A percentile compares a stretch with the other conserved stretches of the same genome.
Conservation (phyloP, 2,329 filamentous ascomycete species). For the Cercospora zeina region DNA sequence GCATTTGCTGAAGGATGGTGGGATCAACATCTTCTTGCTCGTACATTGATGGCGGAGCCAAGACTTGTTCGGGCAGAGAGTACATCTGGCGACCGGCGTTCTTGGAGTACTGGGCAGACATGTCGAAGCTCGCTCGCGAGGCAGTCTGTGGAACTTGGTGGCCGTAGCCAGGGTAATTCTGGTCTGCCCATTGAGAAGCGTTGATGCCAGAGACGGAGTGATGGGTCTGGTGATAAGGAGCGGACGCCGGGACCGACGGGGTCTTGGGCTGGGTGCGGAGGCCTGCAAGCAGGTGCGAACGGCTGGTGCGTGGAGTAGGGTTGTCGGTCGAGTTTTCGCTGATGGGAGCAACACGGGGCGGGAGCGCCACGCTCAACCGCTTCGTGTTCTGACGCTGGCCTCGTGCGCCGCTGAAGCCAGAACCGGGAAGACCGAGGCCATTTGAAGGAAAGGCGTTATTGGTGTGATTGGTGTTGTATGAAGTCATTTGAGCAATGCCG, state of each 20-base stretch:
- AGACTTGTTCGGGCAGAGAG: constrained; percentile 76
- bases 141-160: constrained; percentile 60
- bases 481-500: constrained; percentile 99
- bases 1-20: constrained; percentile 79
- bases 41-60: constrained; percentile 78
- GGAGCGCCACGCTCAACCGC: constrained; percentile 76
- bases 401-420: constrained; percentile 76
- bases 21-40: constrained; percentile 77
- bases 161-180: constrained; percentile 45
- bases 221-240: constrained; percentile 60
- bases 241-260: constrained; percentile 65
- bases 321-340: constrained; percentile 68
- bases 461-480: constrained; percentile 53
- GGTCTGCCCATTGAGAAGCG: constrained; percentile 50
- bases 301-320: constrained; percentile 86
- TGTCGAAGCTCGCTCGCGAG: constrained; percentile 52
- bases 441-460: constrained; percentile 59
- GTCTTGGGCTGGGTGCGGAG: constrained; percentile 92
- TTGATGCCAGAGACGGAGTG: constrained; percentile 50
- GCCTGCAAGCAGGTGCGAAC: constrained; percentile 89
- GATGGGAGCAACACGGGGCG: constrained; percentile 65
- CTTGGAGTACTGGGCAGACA: constrained; percentile 49
- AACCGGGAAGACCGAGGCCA: constrained; percentile 72
- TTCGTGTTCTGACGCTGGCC: constrained; percentile 80
- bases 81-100: constrained; percentile 61